Evolutionary conservation across 2,329 filamentous ascomycete genomes (phyloP).

Genomic region (Colletotrichum sp.): DNA sequence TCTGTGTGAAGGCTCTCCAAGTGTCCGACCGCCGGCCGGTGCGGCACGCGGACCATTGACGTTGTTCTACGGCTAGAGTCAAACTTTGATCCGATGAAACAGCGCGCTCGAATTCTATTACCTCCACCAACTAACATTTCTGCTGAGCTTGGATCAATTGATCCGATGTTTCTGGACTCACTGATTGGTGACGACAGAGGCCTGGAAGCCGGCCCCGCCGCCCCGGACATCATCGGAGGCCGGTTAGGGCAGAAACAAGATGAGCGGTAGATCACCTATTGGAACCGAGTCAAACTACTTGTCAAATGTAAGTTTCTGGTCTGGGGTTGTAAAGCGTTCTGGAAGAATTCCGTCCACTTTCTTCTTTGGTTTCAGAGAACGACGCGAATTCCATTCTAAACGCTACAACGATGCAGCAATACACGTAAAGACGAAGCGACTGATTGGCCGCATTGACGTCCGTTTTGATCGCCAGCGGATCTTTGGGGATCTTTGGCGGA

Average conservation of each 20-base stretch:
- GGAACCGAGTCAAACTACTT: not conserved
- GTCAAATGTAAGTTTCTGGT: not conserved
- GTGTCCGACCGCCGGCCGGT: not conserved
- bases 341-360: not conserved
- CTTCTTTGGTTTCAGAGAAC: not conserved
- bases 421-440: not conserved
- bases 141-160: not conserved
- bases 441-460: not conserved
- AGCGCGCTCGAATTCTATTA: not conserved
- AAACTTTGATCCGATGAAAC: constrained; percentile 14
- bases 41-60: not conserved
- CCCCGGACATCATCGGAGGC: not conserved
- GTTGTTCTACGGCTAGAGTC: not conserved
- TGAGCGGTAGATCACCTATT: not conserved
- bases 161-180: not conserved
- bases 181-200: not conserved
- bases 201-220: not conserved
- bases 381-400: not conserved
- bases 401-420: not conserved
- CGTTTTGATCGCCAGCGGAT: not conserved
- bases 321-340: not conserved
- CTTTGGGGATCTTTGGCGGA: not conserved
- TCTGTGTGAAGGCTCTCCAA: not conserved
- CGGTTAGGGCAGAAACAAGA: not conserved
- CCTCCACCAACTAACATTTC: not conserved